Base-by-base conservation (phyloP, 2,329 filamentous ascomycete genomes). In the Phialocephala sp. region DNA sequence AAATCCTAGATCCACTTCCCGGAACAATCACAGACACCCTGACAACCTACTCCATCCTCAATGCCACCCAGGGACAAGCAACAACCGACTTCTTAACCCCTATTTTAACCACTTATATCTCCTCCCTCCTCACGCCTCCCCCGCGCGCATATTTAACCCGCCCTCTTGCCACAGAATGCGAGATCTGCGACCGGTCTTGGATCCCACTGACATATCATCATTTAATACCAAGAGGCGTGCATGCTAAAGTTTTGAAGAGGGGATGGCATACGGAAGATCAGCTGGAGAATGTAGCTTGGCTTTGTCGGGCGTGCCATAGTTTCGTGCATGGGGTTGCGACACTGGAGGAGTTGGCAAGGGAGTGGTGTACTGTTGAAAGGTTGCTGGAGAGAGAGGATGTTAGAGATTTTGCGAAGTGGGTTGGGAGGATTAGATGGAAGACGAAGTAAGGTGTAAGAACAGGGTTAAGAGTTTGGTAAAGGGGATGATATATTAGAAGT, bases 151-250 rank as follows among this genome's bases (percentile, higher is more conserved):
- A 80, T 0, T 79, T 82, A 0, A 90, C 89, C 1, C 84, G 85
- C 27, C 75, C 78, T 4, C 72, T 80, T 0, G 84, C 78, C 0
- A 78, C 81, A 3, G 83, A 81, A 4, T 97, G 93, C 77, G 93
- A 97, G 79, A 85, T 96, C 27, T 96, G 92, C 76, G 85, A 82
- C 1, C 83, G 92, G 0, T 85, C 87, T 68, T 93, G 91, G 87
- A 86, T 95, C 24, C 87, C 87, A 9, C 78, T 95, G 67, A 91
- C 90, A 0, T 96, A 95, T 76, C 93, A 97, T 75, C 93, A 96
- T 79, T 80, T 97, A 52, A 93, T 97, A 62, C 93, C 93, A n/a
- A 85, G 87, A 47, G 85, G 86, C 52, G 88, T 92, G 66, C 92
- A 96, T 77, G 88, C 85, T 8, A 92, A 93, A 75, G 91, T 86